These are phyloP conservation scores for Cladosporium austrohemisphaericum DNA, from an alignment of 2,329 filamentous ascomycete species.

Conservation along the genomic window DNA sequence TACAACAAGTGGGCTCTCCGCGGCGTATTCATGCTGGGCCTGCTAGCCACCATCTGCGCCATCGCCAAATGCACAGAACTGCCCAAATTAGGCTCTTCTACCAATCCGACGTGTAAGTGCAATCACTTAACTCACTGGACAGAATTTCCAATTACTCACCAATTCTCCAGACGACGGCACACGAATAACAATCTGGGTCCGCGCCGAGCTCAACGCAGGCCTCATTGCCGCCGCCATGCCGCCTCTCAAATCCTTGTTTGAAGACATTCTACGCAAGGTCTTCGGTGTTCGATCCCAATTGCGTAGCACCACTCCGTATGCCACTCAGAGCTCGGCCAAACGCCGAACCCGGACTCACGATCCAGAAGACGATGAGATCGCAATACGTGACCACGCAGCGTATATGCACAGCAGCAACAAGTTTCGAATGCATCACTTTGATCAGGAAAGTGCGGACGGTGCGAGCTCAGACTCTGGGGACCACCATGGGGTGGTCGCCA, in stretches of 20 bases:
- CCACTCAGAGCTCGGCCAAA: background rate
- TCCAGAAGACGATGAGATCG: background rate
- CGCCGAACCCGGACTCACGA: background rate
- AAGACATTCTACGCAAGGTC: background rate
- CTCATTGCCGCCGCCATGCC: slow-evolving; percentile 1
- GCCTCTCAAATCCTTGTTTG: slow-evolving; percentile 2
- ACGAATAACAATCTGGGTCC: background rate
- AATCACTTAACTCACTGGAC: too few species aligned
- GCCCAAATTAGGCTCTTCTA: background rate
- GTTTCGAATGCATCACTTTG: background rate
- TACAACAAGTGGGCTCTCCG: slow-evolving; percentile 6
- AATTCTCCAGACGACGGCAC: background rate
- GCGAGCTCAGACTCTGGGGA: background rate
- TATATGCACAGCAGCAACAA: background rate
- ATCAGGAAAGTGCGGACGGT: background rate
- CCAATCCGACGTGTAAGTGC: background rate
- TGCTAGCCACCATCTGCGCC: background rate
- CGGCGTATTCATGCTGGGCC: background rate
- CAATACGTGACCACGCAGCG: background rate
- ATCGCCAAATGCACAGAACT: slow-evolving; percentile 6
- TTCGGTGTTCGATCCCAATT: background rate
- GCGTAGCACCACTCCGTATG: background rate
- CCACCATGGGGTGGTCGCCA: too few species aligned
- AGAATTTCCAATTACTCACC: background rate
- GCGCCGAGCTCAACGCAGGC: slow-evolving; percentile 5